These are phyloP conservation scores for Hypomyces perniciosus DNA, from an alignment of 2,329 filamentous ascomycete species.

Conservation along the genomic window DNA sequence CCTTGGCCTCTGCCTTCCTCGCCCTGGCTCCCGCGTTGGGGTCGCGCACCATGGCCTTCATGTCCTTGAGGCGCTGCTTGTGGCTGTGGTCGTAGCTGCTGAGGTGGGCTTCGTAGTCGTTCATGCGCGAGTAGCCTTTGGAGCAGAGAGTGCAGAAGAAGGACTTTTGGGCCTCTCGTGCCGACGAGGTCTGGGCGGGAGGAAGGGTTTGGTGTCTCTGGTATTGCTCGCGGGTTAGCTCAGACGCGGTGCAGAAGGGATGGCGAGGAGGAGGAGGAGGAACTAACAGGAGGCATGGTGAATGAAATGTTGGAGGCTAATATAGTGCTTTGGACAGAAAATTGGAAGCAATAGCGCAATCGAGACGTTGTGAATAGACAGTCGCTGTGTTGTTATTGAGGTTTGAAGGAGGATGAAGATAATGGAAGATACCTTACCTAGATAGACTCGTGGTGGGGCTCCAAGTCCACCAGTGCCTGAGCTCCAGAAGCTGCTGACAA, in stretches of 20 bases:
- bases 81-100: slow-evolving; percentile 94
- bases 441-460: background rate
- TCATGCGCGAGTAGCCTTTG: slow-evolving; percentile 92
- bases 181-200: slow-evolving; percentile 54
- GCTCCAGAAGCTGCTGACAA: background rate
- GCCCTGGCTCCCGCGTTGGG: slow-evolving; percentile 59
- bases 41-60: slow-evolving; percentile 76
- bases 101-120: slow-evolving; percentile 93
- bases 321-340: background rate
- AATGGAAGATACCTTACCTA: background rate
- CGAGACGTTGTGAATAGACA: background rate
- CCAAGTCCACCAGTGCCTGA: background rate
- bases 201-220: slow-evolving; percentile 54
- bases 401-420: background rate
- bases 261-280: background rate
- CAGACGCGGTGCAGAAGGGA: slow-evolving; percentile 43
- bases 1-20: slow-evolving; percentile 64
- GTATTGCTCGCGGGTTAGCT: slow-evolving; percentile 18
- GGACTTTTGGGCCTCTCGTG: slow-evolving; percentile 69
- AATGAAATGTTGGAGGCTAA: background rate
- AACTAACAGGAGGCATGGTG: slow-evolving; percentile 51
- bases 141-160: slow-evolving; percentile 85
- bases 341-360: background rate
- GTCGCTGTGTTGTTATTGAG: background rate
- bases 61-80: slow-evolving; percentile 81